Evolutionary conservation across 768 basidiomycete genomes (phyloP), one percentile per base, ranked within the genome.

Genomic region (Russula sp.): DNA sequence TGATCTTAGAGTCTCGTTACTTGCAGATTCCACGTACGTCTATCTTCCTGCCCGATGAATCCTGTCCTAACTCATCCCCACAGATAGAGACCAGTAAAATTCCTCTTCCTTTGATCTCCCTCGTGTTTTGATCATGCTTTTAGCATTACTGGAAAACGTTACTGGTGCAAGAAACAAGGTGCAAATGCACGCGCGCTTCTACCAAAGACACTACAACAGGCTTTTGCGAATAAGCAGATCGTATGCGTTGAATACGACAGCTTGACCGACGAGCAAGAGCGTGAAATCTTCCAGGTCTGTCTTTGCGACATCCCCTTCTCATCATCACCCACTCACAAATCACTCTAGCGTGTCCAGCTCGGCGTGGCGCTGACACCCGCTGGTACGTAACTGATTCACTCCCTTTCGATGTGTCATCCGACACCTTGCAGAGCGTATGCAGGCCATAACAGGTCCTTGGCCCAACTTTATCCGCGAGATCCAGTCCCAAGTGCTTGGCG

Each of bases 311-410:
- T 34, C 5, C 52, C 4, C n/a, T 68, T 49, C 22, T 27, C 37
- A 31, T 37, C 57, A 42, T 60, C 6, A 5, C 14, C 34, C 27
- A 35, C 44, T 57, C 39, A 66, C 20, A 8, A 22, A 35, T 39
- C 13, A 16, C 18, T 34, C 11, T 62, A 91, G 86, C 79, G 89
- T 54, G 89, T 91, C 7, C 89, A 90, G 73, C 77, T 88, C 3
- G 89, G 89, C 7, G 85, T 91, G 79, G 87, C 89, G 0, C 76
- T 89, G 35, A 89, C 87, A 0, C 85, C 85, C 4, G 84, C 86
- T 66, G 86, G 84, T 82, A 61, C 39, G 76, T 70, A 35, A 40
- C 40, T 16, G 18, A 34, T 31, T 9, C 16, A 50, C 10, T 34
- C 18, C 14, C 16, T 16, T 37, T 34, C 44, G 47, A 14, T 39